A percentile compares a stretch with the other conserved stretches of the same genome.
Conservation (phyloP, 2,329 filamentous ascomycete species). For the Nannizziopsis arthrosporioides region DNA sequence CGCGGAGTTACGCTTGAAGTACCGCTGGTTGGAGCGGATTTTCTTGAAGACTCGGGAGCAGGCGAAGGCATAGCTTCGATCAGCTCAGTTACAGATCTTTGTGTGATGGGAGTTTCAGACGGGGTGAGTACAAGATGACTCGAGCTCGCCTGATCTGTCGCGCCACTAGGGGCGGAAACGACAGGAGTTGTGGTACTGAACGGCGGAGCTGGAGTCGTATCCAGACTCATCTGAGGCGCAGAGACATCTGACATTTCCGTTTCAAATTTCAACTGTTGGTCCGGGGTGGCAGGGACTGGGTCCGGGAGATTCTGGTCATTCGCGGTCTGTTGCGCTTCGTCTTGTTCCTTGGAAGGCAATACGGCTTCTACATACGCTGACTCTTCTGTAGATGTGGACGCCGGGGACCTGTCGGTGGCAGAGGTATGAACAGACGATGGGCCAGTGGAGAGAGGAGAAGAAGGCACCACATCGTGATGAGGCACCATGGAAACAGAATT, state of each 20-base stretch:
- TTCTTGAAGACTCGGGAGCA: not conserved
- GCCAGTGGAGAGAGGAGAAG: constrained; percentile 11
- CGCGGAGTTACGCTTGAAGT: constrained; percentile 21
- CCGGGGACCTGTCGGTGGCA: constrained; percentile 13
- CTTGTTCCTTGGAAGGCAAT: not conserved
- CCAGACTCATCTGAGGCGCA: not conserved
- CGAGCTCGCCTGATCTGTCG: not conserved
- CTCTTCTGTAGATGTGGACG: constrained; percentile 14
- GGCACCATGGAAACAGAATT: constrained; percentile 3
- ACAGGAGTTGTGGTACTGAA: not conserved
- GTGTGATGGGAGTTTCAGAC: constrained; percentile 4
- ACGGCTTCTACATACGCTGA: constrained; percentile 7
- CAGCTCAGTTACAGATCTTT: not conserved
- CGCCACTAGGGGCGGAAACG: not conserved
- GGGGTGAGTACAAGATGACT: not conserved
- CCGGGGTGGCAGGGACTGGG: constrained; percentile 41
- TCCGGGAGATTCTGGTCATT: constrained; percentile 19
- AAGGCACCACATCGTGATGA: constrained; percentile 7
- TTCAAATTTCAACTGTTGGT: constrained; percentile 47
- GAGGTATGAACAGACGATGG: constrained; percentile 14
- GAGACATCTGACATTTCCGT: constrained; percentile 39
- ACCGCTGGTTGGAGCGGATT: not conserved
- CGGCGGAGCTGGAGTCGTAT: not conserved
- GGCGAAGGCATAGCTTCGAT: not conserved
- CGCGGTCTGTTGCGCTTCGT: constrained; percentile 13